Conservation (phyloP, 805 yeast species). For the Hanseniaspora thailandica region DNA sequence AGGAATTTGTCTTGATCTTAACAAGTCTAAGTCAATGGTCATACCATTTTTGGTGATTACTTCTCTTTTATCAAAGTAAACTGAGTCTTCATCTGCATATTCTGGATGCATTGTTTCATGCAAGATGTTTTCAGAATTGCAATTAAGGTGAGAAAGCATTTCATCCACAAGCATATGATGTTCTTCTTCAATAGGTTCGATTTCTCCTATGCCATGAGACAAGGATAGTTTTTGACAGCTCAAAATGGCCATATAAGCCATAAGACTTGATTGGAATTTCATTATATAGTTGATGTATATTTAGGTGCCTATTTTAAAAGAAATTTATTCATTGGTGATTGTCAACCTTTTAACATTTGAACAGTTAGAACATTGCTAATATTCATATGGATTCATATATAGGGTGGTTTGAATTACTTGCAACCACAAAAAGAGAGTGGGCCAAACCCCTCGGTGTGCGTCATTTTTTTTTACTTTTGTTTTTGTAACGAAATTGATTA, state of each 20-base stretch:
- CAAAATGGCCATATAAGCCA: neutral
- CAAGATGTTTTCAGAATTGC: neutral
- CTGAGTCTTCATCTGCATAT: neutral
- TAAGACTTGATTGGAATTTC: neutral
- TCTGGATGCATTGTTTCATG: neutral
- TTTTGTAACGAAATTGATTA: no score
- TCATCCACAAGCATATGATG: conserved; percentile 1
- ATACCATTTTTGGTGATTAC: neutral
- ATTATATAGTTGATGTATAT: neutral
- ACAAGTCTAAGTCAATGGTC: conserved; percentile 2
- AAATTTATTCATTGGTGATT: no score
- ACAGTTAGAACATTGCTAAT: no score
- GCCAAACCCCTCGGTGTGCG: no score
- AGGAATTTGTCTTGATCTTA: conserved; percentile 29
- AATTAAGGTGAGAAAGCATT: neutral
- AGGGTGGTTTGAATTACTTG: no score
- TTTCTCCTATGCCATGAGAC: neutral
- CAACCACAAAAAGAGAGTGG: no score
- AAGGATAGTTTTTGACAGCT: neutral
- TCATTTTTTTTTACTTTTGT: no score
- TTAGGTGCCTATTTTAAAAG: neutral
- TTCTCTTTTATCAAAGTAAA: neutral
- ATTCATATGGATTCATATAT: no score
- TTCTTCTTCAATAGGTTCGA: neutral
- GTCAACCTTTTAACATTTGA: no score